Conservation (phyloP, 192 early-diverging fungal species). For the Podila minutissima region DNA sequence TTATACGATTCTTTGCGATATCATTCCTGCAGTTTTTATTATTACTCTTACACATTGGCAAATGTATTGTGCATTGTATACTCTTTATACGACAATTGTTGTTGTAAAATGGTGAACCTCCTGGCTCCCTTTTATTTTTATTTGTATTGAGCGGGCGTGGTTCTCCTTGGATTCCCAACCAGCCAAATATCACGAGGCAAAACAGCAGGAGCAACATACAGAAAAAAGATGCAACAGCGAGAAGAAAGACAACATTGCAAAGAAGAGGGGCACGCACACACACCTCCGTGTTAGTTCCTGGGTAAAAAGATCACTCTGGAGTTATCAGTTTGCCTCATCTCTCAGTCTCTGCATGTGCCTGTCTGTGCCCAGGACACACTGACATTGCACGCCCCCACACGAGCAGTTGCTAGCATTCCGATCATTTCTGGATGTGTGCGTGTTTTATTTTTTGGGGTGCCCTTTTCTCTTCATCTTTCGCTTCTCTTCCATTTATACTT, state of each 20-base stretch:
- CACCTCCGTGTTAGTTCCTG: slow-evolving; percentile 6
- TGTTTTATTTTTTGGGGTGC: neutral
- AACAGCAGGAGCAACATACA: no score
- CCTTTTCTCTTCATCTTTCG: neutral
- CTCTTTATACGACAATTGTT: no score
- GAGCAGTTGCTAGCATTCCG: no score
- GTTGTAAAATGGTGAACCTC: neutral
- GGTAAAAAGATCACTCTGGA: neutral
- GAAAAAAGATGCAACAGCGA: no score
- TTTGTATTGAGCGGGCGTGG: slow-evolving; percentile 2
- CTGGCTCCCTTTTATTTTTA: neutral
- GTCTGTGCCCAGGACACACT: neutral
- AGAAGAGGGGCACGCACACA: neutral
- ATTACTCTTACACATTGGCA: neutral
- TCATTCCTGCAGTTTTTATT: neutral
- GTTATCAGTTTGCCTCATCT: neutral
- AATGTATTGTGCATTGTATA: neutral
- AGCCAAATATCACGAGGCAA: no score
- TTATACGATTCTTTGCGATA: neutral
- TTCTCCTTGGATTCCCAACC: slow-evolving; percentile 4
- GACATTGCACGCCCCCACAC: no score
- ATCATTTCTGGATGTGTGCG: no score
- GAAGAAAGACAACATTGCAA: neutral
- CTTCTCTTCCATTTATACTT: slow-evolving; percentile 1
- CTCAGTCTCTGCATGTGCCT: neutral